Base-by-base conservation (phyloP, 768 basidiomycete genomes). In the Lepiota venenata region DNA sequence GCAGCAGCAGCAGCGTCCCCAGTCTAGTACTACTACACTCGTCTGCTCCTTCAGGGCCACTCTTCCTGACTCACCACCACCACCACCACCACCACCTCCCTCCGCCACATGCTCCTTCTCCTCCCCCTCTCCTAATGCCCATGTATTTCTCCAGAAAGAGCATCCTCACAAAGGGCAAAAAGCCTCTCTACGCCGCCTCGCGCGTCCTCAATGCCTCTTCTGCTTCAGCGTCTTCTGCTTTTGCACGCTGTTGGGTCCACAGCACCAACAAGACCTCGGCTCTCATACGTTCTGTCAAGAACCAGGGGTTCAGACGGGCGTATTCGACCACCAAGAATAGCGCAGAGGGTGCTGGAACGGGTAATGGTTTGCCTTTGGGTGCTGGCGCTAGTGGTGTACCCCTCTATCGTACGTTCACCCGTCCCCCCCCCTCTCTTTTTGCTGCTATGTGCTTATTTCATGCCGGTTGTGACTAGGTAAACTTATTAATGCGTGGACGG, bases 401-500 rank as follows among this genome's bases (percentile, higher is more conserved):
- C 1, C 66, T 84, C 38, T 84, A 83, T 64, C 76, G 84, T 80
- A 56, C 55, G 80, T 73, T 32, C 21, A 18, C 38, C 57, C 62
- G 43, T 56, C 45, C 54, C 14, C 1, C 47, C 4, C 35, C 21
- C 18, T 36, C 18, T 14, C 38, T 37, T 25, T 52, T 42, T 29
- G 43, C 47, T 25, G n/a, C 56, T 25, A 43, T 25, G 5, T 25
- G 3, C 5, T 25, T 25, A 5, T 25, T 46, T 50, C 20, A 50
- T 22, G 12, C n/a, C n/a, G 22, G 27, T 43, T 47, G 11, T 47
- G 52, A 41, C 3, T 67, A 86, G 88, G 80, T 40, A 82, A 78
- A 65, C 69, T 95, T 6, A 74, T 88, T 25, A 77, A 80, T 56
- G 90, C 91, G 22, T 93, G 91, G 91, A 85, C 79, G 4, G 75